Evolutionary conservation across 805 yeast genomes (phyloP).

Genomic region (Millerago galiae): DNA sequence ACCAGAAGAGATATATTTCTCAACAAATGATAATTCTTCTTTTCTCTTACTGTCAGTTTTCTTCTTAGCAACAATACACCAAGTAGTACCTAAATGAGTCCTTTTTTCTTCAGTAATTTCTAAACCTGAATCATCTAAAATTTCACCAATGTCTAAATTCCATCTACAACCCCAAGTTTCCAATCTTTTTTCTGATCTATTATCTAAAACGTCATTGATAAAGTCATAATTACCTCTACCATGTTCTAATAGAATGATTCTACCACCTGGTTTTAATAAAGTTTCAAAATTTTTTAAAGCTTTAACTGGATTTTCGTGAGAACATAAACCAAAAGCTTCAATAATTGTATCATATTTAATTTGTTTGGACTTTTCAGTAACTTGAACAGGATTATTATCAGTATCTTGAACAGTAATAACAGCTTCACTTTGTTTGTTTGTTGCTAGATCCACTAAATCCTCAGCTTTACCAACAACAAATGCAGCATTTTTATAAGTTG

Average conservation of each 20-base stretch:
- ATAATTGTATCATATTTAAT: slow-evolving; percentile 84
- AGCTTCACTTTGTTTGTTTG: slow-evolving; percentile 18
- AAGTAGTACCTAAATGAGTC: slow-evolving; percentile 88
- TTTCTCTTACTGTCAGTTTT: slow-evolving; percentile 55
- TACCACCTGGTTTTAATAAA: slow-evolving; percentile 82
- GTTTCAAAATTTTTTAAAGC: slow-evolving; percentile 70
- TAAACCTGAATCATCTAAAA: slow-evolving; percentile 77
- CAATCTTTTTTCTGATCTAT: slow-evolving; percentile 75
- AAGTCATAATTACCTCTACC: slow-evolving; percentile 81
- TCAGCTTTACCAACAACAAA: slow-evolving; percentile 91
- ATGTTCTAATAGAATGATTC: slow-evolving; percentile 83
- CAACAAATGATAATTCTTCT: slow-evolving; percentile 43
- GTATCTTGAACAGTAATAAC: slow-evolving; percentile 18
- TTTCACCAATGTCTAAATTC: slow-evolving; percentile 89
- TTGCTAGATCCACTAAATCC: slow-evolving; percentile 56
- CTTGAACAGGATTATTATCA: slow-evolving; percentile 19
- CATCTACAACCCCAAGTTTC: slow-evolving; percentile 96
- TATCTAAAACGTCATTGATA: slow-evolving; percentile 75
- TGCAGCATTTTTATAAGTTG: slow-evolving; percentile 65
- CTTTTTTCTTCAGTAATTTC: slow-evolving; percentile 76
- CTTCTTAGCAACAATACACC: slow-evolving; percentile 72
- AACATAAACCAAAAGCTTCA: slow-evolving; percentile 93
- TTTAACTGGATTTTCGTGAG: slow-evolving; percentile 86
- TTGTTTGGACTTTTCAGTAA: slow-evolving; percentile 21
- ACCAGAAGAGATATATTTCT: slow-evolving; percentile 40